phyloP scores from a whole-genome alignment of 192 early-diverging fungal species.

The Spizellomyces sp. region DNA sequence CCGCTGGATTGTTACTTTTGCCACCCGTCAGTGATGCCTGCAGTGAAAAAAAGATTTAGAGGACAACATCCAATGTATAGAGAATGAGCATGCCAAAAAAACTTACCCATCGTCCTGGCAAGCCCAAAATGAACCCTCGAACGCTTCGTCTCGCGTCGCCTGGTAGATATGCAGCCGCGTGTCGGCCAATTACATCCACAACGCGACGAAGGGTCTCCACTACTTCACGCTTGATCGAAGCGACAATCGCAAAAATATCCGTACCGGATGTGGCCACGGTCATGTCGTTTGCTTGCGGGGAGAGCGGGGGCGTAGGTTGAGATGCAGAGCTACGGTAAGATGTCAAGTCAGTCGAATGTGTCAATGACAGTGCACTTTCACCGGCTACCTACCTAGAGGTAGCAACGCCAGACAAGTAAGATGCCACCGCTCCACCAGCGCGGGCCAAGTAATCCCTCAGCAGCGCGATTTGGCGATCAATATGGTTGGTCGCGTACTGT shows the following conservation, averaged over 20 bases:
- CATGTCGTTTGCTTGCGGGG: conserved; percentile 20
- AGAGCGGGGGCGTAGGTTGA: conserved; percentile 27
- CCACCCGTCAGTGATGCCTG: not conserved
- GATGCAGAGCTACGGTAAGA: not conserved
- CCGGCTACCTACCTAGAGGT: not conserved
- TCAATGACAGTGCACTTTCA: not conserved
- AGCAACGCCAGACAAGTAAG: conserved; percentile 4
- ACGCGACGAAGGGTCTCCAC: conserved; percentile 82
- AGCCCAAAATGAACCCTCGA: conserved; percentile 76
- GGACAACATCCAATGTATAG: not conserved
- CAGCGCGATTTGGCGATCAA: conserved; percentile 41
- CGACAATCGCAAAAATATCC: conserved; percentile 28
- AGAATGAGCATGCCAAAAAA: not conserved
- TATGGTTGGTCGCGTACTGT: conserved; percentile 68
- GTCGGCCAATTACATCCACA: conserved; percentile 82
- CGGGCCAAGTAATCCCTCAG: conserved; percentile 32
- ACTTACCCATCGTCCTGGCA: conserved; percentile 77
- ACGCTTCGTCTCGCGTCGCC: conserved; percentile 79
- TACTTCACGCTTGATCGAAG: conserved; percentile 72
- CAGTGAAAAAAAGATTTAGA: not conserved
- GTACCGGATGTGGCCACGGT: conserved; percentile 5
- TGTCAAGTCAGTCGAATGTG: not conserved
- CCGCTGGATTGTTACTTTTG: not conserved
- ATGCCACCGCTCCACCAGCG: conserved; percentile 12
- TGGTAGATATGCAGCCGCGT: conserved; percentile 83